Percentiles rank a stretch among this genome's conserved stretches.
Evolutionary conservation across 305 asterid genomes (phyloP).

Genomic region (Fraxinus angustifolia): DNA sequence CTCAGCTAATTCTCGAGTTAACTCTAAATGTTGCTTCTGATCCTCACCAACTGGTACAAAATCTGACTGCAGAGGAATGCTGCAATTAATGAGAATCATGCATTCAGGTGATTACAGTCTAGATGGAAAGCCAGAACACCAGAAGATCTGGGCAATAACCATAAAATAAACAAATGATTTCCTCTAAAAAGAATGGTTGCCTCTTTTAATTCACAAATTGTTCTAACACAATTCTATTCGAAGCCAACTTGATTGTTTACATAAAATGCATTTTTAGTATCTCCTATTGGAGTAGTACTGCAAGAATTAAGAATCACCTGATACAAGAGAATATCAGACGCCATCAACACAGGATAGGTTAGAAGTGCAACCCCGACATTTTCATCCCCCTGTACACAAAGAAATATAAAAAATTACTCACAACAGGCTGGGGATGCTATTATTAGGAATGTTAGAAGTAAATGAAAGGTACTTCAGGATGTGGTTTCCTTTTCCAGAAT

Average conservation of each 20-base stretch:
- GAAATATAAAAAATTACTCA: neutral
- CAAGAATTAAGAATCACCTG: slow-evolving; percentile 49
- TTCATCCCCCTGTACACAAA: slow-evolving; percentile 24
- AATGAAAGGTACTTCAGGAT: neutral
- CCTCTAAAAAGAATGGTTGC: neutral
- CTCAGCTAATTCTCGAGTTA: slow-evolving; percentile 89
- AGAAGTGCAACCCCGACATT: slow-evolving; percentile 91
- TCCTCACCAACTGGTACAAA: slow-evolving; percentile 98
- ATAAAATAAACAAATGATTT: slow-evolving; percentile 12
- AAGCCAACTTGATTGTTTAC: slow-evolving; percentile 14
- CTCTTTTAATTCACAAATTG: slow-evolving; percentile 1
- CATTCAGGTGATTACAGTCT: slow-evolving; percentile 26
- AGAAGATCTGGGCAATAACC: neutral
- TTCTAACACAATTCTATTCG: neutral
- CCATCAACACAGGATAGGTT: slow-evolving; percentile 96
- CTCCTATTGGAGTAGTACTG: neutral
- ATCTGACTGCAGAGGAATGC: slow-evolving; percentile 78
- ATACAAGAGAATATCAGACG: slow-evolving; percentile 91
- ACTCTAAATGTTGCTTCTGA: slow-evolving; percentile 97
- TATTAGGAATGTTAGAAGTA: neutral
- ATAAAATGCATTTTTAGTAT: neutral
- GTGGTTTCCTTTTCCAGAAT: neutral
- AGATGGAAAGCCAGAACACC: slow-evolving; percentile 2
- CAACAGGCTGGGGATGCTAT: neutral
- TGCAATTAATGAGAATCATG: slow-evolving; percentile 39